A percentile compares a stretch with the other conserved stretches of the same genome.
Conservation (phyloP, 371 early-diverging fungal species). For the Mucor mucedo region DNA sequence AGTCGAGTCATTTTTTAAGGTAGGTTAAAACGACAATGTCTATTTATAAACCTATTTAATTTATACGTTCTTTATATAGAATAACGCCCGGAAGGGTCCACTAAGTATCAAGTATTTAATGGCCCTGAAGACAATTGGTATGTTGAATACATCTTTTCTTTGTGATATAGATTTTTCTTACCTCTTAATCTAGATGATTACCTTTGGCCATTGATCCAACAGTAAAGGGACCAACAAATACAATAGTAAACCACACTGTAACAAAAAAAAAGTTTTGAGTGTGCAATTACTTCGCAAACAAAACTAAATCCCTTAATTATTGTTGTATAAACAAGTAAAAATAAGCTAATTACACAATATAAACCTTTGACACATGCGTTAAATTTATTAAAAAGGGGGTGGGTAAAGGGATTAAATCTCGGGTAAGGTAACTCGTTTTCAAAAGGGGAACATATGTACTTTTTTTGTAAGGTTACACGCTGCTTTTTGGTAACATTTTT, state of each 20-base stretch:
- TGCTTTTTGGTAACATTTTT: not conserved
- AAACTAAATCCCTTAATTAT: too few relatives aligned
- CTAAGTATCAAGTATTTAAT: conserved; percentile 19
- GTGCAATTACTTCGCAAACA: too few relatives aligned
- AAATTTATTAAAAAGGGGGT: too few relatives aligned
- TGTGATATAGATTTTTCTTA: not conserved
- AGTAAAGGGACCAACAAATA: not conserved
- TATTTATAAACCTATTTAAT: not conserved
- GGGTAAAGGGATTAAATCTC: too few relatives aligned
- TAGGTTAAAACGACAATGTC: not conserved
- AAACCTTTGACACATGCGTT: too few relatives aligned
- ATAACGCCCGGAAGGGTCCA: conserved; percentile 5
- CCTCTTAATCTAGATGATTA: conserved; percentile 1
- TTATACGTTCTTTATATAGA: conserved; percentile 6
- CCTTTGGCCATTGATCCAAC: conserved; percentile 3
- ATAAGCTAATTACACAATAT: not conserved
- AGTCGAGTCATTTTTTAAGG: conserved; percentile 19
- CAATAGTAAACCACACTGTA: too few relatives aligned
- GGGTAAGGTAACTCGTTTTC: too few relatives aligned
- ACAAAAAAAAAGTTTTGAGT: not conserved
- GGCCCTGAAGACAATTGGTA: conserved; percentile 22
- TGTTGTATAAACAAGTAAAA: not conserved
- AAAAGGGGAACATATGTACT: not conserved
- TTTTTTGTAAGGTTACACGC: not conserved
- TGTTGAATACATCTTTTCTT: not conserved